Base-by-base conservation (phyloP, 2,329 filamentous ascomycete species). In the Diaporthe helianthi region DNA sequence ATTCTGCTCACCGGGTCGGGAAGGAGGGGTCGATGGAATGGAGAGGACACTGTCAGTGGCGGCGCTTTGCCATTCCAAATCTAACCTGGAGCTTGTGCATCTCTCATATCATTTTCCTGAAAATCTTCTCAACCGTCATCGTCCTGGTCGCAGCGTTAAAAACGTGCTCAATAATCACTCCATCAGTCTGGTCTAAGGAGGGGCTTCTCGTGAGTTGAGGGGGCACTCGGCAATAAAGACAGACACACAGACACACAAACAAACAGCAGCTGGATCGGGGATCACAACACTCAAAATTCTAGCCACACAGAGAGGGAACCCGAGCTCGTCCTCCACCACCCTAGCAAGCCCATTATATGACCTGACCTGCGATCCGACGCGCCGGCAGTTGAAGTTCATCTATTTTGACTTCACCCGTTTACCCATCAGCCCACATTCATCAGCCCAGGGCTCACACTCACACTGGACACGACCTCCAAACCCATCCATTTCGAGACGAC, bases 81-180 rank as follows among this genome's bases (percentile, higher is more conserved):
- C 49, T 24, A 22, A 31, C 19, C 24, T 31, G 38, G 54, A 17
- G 29, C 7, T 1, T n/a, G 13, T 60, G 15, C 24, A 24, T 31
- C 17, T 22, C 6, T 19, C 2, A 12, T 19, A 17, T 13, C 24
- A 29, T n/a, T 36, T 46, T 49, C 44, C 26, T 24, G 44, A n/a
- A 47, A 63, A 36, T 4, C 12, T 49, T 49, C 58, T 49, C 58
- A 61, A 9, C 0, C 26, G 38, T 46, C 4, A 26, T 31, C 38
- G 36, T 17, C 3, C 13, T 46, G 4, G 17, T 22, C 17, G 24
- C 19, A 6, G 8, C 8, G 52, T 29, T n/a, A n/a, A n/a, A 26
- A 58, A 67, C 65, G 41, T 58, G 65, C 65, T 67, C 65, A 67
- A 58, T 51, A 52, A 33, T 31, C 36, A 65, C 47, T 49, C 52